Evolutionary conservation across 495 filamentous ascomycete species (phyloP).

Genomic region (Evernia prunastri): DNA sequence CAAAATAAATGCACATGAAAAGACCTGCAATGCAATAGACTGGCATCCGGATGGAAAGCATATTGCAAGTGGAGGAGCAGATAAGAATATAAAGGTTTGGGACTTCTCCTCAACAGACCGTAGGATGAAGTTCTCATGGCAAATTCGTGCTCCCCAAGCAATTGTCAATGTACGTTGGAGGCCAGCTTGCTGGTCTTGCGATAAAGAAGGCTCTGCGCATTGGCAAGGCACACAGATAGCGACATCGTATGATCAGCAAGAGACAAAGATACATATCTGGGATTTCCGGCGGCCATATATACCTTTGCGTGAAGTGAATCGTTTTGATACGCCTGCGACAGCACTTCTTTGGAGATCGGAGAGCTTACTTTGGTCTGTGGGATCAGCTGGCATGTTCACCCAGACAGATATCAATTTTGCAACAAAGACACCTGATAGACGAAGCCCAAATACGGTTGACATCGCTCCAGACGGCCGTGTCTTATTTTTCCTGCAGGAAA

Average conservation of each 20-base stretch:
- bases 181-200: constrained; percentile 66
- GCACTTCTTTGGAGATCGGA: constrained; percentile 87
- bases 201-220: constrained; percentile 54
- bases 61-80: constrained; percentile 73
- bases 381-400: constrained; percentile 72
- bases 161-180: constrained; percentile 81
- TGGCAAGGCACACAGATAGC: constrained; percentile 64
- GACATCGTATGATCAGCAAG: constrained; percentile 60
- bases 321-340: constrained; percentile 62
- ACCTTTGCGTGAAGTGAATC: constrained; percentile 77
- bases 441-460: constrained; percentile 18
- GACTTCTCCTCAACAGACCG: constrained; percentile 73
- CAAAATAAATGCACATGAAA: constrained; percentile 79
- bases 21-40: constrained; percentile 72
- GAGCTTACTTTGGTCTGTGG: constrained; percentile 86
- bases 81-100: constrained; percentile 87
- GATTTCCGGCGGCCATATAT: constrained; percentile 82
- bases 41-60: constrained; percentile 97
- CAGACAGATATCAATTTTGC: constrained; percentile 85
- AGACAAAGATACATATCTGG: constrained; percentile 78
- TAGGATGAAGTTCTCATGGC: constrained; percentile 65
- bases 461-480: constrained; percentile 20
- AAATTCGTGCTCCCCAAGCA: constrained; percentile 56
- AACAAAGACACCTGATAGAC: constrained; percentile 54
- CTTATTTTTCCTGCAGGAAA: constrained; percentile 26